phyloP scores from a whole-genome alignment of 1,139 yeast genomes.

The Blastobotrys serpentis region DNA sequence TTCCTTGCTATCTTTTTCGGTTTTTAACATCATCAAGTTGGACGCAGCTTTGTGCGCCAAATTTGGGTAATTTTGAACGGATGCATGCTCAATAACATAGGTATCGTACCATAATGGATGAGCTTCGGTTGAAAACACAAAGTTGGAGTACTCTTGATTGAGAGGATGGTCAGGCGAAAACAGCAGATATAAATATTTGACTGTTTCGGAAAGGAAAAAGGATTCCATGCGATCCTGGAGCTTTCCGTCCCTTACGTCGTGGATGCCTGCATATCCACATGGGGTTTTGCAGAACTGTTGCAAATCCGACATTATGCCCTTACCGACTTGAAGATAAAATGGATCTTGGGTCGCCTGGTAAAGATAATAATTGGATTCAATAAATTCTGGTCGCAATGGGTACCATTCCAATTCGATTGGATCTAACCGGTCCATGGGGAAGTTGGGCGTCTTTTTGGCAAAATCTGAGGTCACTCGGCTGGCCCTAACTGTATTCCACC shows the following conservation, averaged over 20 bases:
- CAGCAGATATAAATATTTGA: conserved; percentile 76
- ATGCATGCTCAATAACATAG: conserved; percentile 29
- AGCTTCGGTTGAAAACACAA: conserved; percentile 88
- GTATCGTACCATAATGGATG: conserved; percentile 77
- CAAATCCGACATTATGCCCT: conserved; percentile 56
- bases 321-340: conserved; percentile 73
- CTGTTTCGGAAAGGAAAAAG: conserved; percentile 81
- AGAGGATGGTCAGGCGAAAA: conserved; percentile 67
- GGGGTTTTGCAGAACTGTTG: conserved; percentile 51
- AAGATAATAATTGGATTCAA: conserved; percentile 82
- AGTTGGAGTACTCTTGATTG: conserved; percentile 53
- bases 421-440: background rate
- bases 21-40: background rate
- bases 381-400: conserved; percentile 86
- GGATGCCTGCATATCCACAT: conserved; percentile 84
- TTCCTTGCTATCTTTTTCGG: background rate
- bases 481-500: conserved; percentile 58
- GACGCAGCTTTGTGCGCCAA: conserved; percentile 15
- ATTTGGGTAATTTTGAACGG: conserved; percentile 21
- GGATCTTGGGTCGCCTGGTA: conserved; percentile 88
- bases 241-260: conserved; percentile 62
- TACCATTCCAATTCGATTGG: conserved; percentile 70
- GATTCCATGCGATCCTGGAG: conserved; percentile 85
- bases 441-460: background rate
- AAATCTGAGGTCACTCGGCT: background rate